Percentiles rank a stretch among this genome's conserved stretches.
Conservation (phyloP, 176 grass and related monocot species). For the Lolium perenne region DNA sequence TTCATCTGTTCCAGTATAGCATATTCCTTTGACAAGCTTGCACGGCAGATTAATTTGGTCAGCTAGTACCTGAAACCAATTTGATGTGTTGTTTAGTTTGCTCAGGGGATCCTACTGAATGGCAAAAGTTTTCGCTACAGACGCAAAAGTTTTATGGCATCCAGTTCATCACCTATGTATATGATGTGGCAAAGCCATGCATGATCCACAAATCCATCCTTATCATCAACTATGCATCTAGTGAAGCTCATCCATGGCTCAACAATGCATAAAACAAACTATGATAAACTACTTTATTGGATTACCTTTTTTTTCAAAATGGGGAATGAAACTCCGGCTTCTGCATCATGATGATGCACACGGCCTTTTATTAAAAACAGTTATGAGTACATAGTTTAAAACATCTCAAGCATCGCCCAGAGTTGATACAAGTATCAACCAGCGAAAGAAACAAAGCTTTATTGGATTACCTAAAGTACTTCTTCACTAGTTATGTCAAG, state of each 20-base stretch:
- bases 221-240: constrained; percentile 10
- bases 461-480: constrained; percentile 9
- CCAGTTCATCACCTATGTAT: constrained; percentile 1
- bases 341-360: too few species aligned
- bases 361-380: too few species aligned
- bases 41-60: constrained; percentile 89
- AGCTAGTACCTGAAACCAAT: constrained; percentile 86
- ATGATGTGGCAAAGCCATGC: not conserved
- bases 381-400: too few species aligned
- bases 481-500: not conserved
- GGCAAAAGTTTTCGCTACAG: not conserved
- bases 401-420: too few species aligned
- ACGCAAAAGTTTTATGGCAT: constrained; percentile 26
- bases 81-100: constrained; percentile 37
- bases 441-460: too few species aligned
- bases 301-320: too few species aligned
- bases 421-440: too few species aligned
- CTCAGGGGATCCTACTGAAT: not conserved
- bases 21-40: constrained; percentile 97
- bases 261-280: constrained; percentile 19
- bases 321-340: too few species aligned
- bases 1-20: constrained; percentile 91
- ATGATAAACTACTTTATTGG: constrained; percentile 10
- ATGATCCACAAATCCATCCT: not conserved
- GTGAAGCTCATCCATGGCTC: constrained; percentile 5